Percentiles rank a stretch among this genome's conserved stretches.
These are phyloP conservation scores for Verticillium klebahnii DNA, from an alignment of 2,329 filamentous ascomycete species.

Conservation along the genomic window DNA sequence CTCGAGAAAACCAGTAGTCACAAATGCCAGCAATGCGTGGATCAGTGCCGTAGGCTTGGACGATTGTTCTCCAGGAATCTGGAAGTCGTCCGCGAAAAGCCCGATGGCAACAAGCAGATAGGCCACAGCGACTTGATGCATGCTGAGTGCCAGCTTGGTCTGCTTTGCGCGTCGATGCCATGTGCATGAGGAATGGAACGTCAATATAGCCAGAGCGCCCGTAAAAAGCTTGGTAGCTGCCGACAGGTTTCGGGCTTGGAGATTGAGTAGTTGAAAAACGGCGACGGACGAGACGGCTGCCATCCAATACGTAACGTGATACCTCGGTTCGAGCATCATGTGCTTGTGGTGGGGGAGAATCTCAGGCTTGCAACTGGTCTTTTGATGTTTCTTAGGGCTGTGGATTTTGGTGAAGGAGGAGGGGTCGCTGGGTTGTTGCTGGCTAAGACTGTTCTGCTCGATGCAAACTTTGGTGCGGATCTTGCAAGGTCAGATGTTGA, in stretches of 20 bases:
- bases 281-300: not conserved
- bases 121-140: not conserved
- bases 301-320: not conserved
- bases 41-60: not conserved
- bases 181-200: not conserved
- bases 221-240: not conserved
- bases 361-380: not conserved
- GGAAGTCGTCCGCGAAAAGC: not conserved
- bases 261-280: not conserved
- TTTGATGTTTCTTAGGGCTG: not conserved
- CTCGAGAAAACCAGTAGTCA: not conserved
- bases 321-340: not conserved
- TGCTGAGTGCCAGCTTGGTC: not conserved
- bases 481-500: too few relatives aligned
- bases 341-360: not conserved
- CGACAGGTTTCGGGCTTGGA: not conserved
- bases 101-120: not conserved
- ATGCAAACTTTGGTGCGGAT: too few relatives aligned
- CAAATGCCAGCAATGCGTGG: not conserved
- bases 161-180: not conserved
- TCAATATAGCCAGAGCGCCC: not conserved
- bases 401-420: not conserved
- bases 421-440: not conserved
- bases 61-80: not conserved
- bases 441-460: too few relatives aligned